Evolutionary conservation across 2,329 filamentous ascomycete species (phyloP), one percentile per base, ranked within the genome.

Genomic region (Neonectria sp.): DNA sequence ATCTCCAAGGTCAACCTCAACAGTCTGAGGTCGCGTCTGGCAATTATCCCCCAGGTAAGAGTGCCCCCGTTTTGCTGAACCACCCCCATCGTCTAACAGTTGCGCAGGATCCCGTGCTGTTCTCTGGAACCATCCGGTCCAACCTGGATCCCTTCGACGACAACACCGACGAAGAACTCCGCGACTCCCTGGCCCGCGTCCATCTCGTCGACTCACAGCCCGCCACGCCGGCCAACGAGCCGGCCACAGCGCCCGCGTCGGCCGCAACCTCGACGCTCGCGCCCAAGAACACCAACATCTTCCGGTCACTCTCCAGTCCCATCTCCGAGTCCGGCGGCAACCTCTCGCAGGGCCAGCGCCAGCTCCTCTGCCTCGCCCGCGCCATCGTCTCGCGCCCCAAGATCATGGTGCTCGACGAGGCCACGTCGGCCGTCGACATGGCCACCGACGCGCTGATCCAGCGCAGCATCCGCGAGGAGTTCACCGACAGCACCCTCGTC

Each of bases 341-440:
- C 77, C 84, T 94, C 21, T 93, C 91, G 0, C 92, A 94, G 77
- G 92, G 92, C 31, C 92, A 95, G 79, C 87, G 92, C 3, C 92
- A 95, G 79, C 89, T 94, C 0, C 86, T 95, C 43, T 94, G 92
- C 74, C 88, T 94, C 4, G 92, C 92, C 1, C 90, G 90, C 57
- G 92, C 90, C 57, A 93, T 94, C 71, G 89, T 94, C 27, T 86
- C 89, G 0, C 86, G 90, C 0, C 92, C 93, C 3, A 92, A 92
- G 76, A 90, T 95, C 73, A 92, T 95, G 88, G 89, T 95, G 2
- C 86, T 95, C 1, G 93, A 95, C 77, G 93, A 95, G 81, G 93
- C 93, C 0, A 95, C 93, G 0, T 91, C 89, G 3, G 92, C 93
- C 0, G 92, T 95, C 3, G 93, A 95, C 78, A 93, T 94, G 90